Conservation (phyloP, 805 yeast species). For the Lipomyces yamanashiensis region DNA sequence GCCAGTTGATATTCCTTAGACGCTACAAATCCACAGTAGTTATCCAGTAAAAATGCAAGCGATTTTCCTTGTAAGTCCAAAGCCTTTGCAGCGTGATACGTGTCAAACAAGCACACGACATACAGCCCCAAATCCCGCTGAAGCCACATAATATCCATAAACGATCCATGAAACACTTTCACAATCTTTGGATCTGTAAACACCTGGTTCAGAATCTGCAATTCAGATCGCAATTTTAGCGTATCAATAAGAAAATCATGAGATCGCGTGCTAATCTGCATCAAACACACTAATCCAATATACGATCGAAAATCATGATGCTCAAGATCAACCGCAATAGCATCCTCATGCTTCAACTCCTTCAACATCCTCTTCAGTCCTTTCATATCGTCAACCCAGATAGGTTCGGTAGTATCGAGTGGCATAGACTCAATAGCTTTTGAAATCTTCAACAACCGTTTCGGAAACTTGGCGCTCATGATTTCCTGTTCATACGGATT, state of each 20-base stretch:
- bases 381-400: slow-evolving; percentile 70
- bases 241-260: slow-evolving; percentile 90
- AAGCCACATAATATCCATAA: slow-evolving; percentile 95
- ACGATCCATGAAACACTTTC: slow-evolving; percentile 95
- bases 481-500: slow-evolving; percentile 17
- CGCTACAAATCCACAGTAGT: slow-evolving; percentile 79
- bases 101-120: slow-evolving; percentile 87
- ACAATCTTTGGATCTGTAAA: slow-evolving; percentile 80
- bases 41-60: slow-evolving; percentile 80
- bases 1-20: slow-evolving; percentile 94
- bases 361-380: slow-evolving; percentile 59
- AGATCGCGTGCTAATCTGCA: slow-evolving; percentile 87
- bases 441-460: slow-evolving; percentile 2
- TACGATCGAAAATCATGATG: slow-evolving; percentile 93
- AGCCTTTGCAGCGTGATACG: slow-evolving; percentile 83
- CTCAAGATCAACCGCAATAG: slow-evolving; percentile 91
- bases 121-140: slow-evolving; percentile 94
- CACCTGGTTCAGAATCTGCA: slow-evolving; percentile 67
- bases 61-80: slow-evolving; percentile 83
- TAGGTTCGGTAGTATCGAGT: slow-evolving; percentile 63
- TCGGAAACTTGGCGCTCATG: slow-evolving; percentile 13
- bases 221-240: slow-evolving; percentile 71
- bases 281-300: slow-evolving; percentile 85
- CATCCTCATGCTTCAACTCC: slow-evolving; percentile 56
- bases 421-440: slow-evolving; percentile 58